A percentile compares a stretch with the other conserved stretches of the same genome.
These are phyloP conservation scores for Arachnomyces sp. DNA, from an alignment of 2,329 filamentous ascomycete genomes.

Conservation along the genomic window DNA sequence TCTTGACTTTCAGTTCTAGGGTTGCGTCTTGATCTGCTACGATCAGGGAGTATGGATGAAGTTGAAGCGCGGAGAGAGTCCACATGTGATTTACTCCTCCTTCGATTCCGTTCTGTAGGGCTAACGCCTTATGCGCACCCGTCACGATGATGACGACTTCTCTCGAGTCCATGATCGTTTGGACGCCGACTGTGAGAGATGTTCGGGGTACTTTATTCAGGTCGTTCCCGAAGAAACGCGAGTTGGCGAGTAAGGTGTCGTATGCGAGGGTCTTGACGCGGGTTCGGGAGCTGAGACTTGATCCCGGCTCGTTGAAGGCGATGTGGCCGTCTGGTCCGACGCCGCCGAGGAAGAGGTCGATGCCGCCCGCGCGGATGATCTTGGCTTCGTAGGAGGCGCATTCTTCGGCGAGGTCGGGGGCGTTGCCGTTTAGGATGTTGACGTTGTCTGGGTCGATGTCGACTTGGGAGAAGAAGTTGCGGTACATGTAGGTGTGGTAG, in stretches of 20 bases:
- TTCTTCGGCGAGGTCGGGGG: constrained; percentile 65
- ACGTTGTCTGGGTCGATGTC: constrained; percentile 76
- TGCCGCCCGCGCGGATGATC: constrained; percentile 67
- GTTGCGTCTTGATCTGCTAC: constrained; percentile 77
- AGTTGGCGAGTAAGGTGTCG: constrained; percentile 80
- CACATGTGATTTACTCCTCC: constrained; percentile 84
- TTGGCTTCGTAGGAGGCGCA: constrained; percentile 72
- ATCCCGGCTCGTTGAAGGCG: constrained; percentile 84
- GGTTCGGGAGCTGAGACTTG: constrained; percentile 67
- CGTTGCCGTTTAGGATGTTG: constrained; percentile 77
- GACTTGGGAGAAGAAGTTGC: constrained; percentile 79
- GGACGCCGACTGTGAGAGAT: constrained; percentile 77
- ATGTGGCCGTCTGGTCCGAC: constrained; percentile 84
- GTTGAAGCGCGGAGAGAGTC: constrained; percentile 73
- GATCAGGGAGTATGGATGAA: constrained; percentile 74
- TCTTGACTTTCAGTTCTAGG: constrained; percentile 65
- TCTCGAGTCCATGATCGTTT: constrained; percentile 71
- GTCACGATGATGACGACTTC: constrained; percentile 79
- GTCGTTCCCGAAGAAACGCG: constrained; percentile 73
- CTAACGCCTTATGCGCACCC: constrained; percentile 71
- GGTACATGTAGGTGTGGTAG: constrained; percentile 92
- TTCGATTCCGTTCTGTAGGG: constrained; percentile 73
- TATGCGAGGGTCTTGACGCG: constrained; percentile 81
- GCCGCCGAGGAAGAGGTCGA: constrained; percentile 77
- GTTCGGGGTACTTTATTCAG: constrained; percentile 67